Percentiles rank a stretch among this genome's conserved stretches.
Evolutionary conservation across 129 eudicot species (phyloP).

Genomic region (Lonicera japonica): DNA sequence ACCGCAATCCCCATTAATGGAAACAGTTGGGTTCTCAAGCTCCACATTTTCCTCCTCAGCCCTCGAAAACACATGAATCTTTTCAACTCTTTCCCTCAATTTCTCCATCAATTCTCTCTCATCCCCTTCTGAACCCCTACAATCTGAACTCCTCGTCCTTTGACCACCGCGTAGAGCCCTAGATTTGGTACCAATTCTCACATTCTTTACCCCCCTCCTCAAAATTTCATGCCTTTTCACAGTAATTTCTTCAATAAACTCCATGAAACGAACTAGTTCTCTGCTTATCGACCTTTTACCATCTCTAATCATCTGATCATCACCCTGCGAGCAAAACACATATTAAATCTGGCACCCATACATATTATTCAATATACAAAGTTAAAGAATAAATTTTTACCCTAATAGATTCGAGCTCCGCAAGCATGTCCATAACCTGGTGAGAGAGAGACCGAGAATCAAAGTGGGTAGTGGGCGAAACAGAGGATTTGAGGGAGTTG

Average conservation of each 20-base stretch:
- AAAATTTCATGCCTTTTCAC: slow-evolving; percentile 32
- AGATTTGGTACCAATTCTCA: slow-evolving; percentile 30
- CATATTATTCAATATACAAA: background rate
- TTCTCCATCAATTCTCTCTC: slow-evolving; percentile 29
- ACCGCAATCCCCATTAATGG: slow-evolving; percentile 12
- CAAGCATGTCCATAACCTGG: slow-evolving; percentile 49
- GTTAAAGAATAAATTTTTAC: slow-evolving; percentile 14
- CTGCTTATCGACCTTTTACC: slow-evolving; percentile 58
- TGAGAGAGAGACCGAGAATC: slow-evolving; percentile 42
- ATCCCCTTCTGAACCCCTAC: slow-evolving; percentile 13
- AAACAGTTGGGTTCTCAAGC: slow-evolving; percentile 15
- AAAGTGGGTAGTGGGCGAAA: slow-evolving; percentile 38
- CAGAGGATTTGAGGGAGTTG: slow-evolving; percentile 47
- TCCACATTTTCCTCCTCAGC: slow-evolving; percentile 22
- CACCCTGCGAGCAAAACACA: slow-evolving; percentile 48
- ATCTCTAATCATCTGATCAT: slow-evolving; percentile 84
- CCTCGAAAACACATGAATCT: slow-evolving; percentile 23
- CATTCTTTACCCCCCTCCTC: slow-evolving; percentile 34
- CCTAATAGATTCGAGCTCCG: slow-evolving; percentile 62
- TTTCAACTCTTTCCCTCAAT: slow-evolving; percentile 31
- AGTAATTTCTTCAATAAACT: slow-evolving; percentile 50
- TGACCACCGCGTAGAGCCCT: slow-evolving; percentile 23
- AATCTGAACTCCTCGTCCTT: slow-evolving; percentile 18
- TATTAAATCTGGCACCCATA: background rate
- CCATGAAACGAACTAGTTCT: slow-evolving; percentile 60